Percentiles rank a stretch among this genome's conserved stretches.
Conservation (phyloP, 805 yeast species). For the Pachysolen tannophilus region DNA sequence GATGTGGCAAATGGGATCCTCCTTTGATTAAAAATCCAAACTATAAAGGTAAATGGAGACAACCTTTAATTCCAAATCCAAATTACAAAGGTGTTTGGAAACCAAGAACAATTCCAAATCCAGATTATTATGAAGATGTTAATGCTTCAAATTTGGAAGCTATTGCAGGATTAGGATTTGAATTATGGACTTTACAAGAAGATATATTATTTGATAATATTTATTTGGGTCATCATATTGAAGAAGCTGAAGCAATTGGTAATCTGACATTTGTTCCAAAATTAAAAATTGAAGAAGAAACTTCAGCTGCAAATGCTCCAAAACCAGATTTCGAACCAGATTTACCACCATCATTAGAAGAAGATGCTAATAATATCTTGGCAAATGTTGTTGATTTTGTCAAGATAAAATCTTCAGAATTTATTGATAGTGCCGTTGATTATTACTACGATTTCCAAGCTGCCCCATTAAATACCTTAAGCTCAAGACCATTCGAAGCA, state of each 20-base stretch:
- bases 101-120: slow-evolving; percentile 61
- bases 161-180: slow-evolving; percentile 80
- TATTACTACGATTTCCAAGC: slow-evolving; percentile 30
- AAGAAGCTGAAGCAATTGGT: slow-evolving; percentile 79
- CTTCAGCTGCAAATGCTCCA: slow-evolving; percentile 32
- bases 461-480: slow-evolving; percentile 37
- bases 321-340: slow-evolving; percentile 32
- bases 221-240: slow-evolving; percentile 76
- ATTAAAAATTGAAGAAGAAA: slow-evolving; percentile 38
- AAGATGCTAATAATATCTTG: slow-evolving; percentile 8
- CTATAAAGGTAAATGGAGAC: slow-evolving; percentile 73
- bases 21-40: slow-evolving; percentile 61
- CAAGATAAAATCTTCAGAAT: slow-evolving; percentile 11
- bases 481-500: slow-evolving; percentile 42
- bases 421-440: slow-evolving; percentile 20
- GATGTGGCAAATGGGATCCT: slow-evolving; percentile 79
- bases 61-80: slow-evolving; percentile 66
- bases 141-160: slow-evolving; percentile 55
- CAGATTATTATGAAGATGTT: slow-evolving; percentile 52
- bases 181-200: slow-evolving; percentile 79
- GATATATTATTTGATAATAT: slow-evolving; percentile 75
- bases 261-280: slow-evolving; percentile 63
- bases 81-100: slow-evolving; percentile 73
- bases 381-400: slow-evolving; percentile 13
- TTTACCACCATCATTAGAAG: slow-evolving; percentile 30